A percentile compares a stretch with the other conserved stretches of the same genome.
Conservation (phyloP, 768 basidiomycete species). For the Amylocystis lapponica region DNA sequence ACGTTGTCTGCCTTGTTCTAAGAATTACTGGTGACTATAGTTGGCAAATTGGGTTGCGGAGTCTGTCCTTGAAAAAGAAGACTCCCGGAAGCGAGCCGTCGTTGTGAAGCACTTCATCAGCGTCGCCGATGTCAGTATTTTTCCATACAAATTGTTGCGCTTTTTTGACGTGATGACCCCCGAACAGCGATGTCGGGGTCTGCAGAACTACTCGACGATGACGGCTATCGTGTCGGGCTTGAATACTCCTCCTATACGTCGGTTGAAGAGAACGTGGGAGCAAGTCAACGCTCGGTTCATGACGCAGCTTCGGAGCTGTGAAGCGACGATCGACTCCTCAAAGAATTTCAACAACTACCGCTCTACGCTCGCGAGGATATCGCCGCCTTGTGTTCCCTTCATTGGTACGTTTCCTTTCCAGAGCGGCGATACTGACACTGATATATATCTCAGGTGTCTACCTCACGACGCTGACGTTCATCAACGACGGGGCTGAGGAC, state of each 20-base stretch:
- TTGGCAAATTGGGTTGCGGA: conserved; percentile 93
- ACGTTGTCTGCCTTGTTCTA: neutral
- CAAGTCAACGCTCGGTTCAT: conserved; percentile 72
- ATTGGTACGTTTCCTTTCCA: conserved; percentile 54
- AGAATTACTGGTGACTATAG: conserved; percentile 31
- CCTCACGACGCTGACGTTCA: conserved; percentile 94
- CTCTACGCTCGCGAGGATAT: conserved; percentile 71
- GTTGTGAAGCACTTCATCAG: conserved; percentile 88
- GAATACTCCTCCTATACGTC: conserved; percentile 88
- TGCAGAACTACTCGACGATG: conserved; percentile 97
- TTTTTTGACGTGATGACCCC: neutral
- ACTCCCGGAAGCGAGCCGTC: conserved; percentile 74
- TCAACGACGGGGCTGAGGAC: conserved; percentile 94
- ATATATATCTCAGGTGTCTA: conserved; percentile 68
- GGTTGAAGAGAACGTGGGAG: conserved; percentile 93
- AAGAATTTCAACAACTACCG: conserved; percentile 95
- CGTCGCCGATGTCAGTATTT: conserved; percentile 75
- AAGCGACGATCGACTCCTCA: conserved; percentile 87
- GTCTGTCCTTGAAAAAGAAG: conserved; percentile 72
- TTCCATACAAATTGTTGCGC: neutral
- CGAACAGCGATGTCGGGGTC: conserved; percentile 70
- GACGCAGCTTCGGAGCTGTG: conserved; percentile 70
- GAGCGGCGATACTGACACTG: neutral
- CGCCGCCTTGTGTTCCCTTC: conserved; percentile 95
- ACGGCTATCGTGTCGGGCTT: conserved; percentile 92